A percentile compares a stretch with the other conserved stretches of the same genome.
Conservation (phyloP, 2,329 filamentous ascomycete species). For the Aquanectria penicillioides region DNA sequence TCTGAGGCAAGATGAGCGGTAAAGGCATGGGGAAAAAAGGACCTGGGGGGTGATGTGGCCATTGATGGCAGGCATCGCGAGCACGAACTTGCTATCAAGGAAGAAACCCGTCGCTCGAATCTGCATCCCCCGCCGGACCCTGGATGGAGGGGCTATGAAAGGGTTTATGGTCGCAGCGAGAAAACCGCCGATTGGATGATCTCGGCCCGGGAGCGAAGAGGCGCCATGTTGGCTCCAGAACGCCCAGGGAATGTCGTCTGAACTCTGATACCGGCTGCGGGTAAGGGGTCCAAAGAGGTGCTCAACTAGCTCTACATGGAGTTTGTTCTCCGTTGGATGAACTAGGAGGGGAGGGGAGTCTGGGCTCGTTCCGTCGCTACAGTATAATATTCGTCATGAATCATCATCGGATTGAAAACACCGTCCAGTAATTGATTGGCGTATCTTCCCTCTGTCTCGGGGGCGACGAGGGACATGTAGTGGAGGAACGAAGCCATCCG, state of each 20-base stretch:
- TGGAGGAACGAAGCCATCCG: conserved; percentile 7
- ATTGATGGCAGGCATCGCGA: neutral
- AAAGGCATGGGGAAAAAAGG: neutral
- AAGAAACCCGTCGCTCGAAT: neutral
- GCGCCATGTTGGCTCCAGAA: conserved; percentile 13
- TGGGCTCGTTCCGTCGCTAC: neutral
- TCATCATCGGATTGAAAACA: neutral
- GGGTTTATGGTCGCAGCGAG: neutral
- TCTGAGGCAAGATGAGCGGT: conserved; percentile 3
- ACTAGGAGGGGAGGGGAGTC: neutral
- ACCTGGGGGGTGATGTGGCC: neutral
- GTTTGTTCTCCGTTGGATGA: neutral
- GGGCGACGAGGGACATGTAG: neutral
- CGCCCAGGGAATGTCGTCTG: conserved; percentile 20
- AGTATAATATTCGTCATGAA: neutral
- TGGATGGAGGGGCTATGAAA: conserved; percentile 3
- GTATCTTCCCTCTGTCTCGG: conserved; percentile 1
- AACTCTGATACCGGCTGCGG: neutral
- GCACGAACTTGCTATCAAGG: conserved; percentile 7
- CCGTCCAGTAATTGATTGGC: neutral
- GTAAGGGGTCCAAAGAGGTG: neutral
- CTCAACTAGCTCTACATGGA: neutral
- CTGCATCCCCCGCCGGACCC: neutral
- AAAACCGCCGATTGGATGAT: conserved; percentile 36
- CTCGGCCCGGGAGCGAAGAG: conserved; percentile 12